Evolutionary conservation across 163 green algal genomes (phyloP), one percentile per base, ranked within the genome.

Genomic region (Chlamydomonas reinhardtii): DNA sequence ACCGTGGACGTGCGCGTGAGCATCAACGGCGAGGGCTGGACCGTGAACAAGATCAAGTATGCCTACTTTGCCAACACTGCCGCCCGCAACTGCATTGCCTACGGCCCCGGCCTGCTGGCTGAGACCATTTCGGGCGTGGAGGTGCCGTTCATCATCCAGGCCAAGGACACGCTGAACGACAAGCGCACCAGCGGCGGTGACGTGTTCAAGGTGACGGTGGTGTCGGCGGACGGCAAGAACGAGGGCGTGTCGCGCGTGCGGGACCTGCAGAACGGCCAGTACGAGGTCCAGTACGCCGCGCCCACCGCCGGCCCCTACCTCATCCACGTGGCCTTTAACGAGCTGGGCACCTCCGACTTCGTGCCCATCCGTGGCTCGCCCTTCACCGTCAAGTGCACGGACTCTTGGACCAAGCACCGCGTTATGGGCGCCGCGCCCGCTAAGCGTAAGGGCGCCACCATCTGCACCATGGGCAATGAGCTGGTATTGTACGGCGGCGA

Each of bases 61-160:
- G 92, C 85, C 52, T 98, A 98, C 93, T 98, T 97, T 83, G 94
- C 95, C 88, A 98, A 98, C 94, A 98, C 95, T 0, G 88, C 92
- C 8, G 92, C 95, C 2, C 91, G 92, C 79, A 96, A 97, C 84
- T 97, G 93, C 86, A 87, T 97, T 31, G 95, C 96, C 3, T 98
- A 95, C 82, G 96, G 96, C 0, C 96, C 96, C 29, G 95, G 95
- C 43, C 73, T 98, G 73, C 89, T 97, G 54, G 75, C 72, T 22
- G 86, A 88, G 48, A 85, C 88, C 20, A 39, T 95, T 22, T 95
- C 87, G 76, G 93, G 94, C 65, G 78, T 98, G 4, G 95, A 96
- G 72, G 94, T 97, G 93, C 93, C 93, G 4, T 97, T 98, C 91
- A 74, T 96, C 70, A 95, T 98, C 83, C 92, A 95, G 83, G 91